Evolutionary conservation across 495 filamentous ascomycete species (phyloP).

Genomic region (Evansstolkia leycettana): DNA sequence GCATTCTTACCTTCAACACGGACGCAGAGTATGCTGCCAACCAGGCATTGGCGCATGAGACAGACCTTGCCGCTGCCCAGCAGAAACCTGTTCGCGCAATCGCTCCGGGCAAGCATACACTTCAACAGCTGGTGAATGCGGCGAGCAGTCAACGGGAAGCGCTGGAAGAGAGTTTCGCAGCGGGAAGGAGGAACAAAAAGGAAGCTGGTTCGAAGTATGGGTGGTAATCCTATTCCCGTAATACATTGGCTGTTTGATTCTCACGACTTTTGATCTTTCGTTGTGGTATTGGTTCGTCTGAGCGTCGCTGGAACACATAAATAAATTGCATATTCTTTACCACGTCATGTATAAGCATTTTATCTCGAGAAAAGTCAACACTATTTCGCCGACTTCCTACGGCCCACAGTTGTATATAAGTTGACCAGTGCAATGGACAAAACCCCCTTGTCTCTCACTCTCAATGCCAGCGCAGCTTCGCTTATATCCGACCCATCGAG

Average conservation of each 20-base stretch:
- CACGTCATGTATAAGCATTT: no score
- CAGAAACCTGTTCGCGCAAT: slow-evolving; percentile 78
- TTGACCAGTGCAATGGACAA: no score
- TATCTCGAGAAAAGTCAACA: no score
- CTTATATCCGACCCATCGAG: no score
- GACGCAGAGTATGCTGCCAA: slow-evolving; percentile 77
- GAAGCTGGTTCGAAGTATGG: slow-evolving; percentile 78
- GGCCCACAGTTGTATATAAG: no score
- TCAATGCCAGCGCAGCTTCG: no score
- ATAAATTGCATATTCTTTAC: no score
- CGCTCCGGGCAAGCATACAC: slow-evolving; percentile 75
- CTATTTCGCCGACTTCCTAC: no score
- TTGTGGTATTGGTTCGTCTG: no score
- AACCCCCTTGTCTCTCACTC: no score
- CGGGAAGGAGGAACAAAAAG: slow-evolving; percentile 56
- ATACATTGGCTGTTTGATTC: neutral
- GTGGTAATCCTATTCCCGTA: slow-evolving; percentile 42
- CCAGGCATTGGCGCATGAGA: slow-evolving; percentile 34
- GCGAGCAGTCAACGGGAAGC: slow-evolving; percentile 69
- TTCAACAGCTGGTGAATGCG: slow-evolving; percentile 76
- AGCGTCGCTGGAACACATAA: no score
- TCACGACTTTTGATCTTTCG: no score
- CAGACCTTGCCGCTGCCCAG: slow-evolving; percentile 48
- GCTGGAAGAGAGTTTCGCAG: slow-evolving; percentile 78
- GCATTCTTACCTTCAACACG: slow-evolving; percentile 70